Conservation (phyloP, 345 rosid genomes). For the Populus ilicifolia region DNA sequence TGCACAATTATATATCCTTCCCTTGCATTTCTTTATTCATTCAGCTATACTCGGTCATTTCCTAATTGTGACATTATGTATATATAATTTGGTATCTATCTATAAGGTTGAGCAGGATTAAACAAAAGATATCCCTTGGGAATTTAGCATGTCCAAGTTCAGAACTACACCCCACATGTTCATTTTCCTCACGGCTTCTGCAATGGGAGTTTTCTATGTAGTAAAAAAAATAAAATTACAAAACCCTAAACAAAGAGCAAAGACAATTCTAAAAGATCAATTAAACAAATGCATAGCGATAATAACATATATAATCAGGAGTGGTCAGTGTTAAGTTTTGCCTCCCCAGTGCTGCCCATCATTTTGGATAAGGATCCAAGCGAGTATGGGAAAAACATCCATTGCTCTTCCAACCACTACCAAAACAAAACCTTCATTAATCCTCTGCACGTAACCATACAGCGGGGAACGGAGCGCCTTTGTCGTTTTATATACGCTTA, state of each 20-base stretch:
- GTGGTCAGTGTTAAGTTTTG: not conserved
- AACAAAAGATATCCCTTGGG: conserved; percentile 20
- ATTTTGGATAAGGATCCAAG: conserved; percentile 34
- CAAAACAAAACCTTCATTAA: conserved; percentile 39
- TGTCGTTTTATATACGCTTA: conserved; percentile 10
- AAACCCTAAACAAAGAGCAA: not conserved
- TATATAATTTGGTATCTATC: conserved; percentile 10
- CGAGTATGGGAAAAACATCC: conserved; percentile 36
- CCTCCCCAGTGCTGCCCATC: conserved; percentile 1
- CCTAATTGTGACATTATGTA: not conserved
- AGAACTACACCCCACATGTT: conserved; percentile 24
- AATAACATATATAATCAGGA: not conserved
- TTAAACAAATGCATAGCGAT: not conserved
- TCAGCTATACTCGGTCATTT: not conserved
- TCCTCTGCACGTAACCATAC: not conserved
- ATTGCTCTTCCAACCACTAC: conserved; percentile 60
- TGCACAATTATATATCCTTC: conserved; percentile 38
- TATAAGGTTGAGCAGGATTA: conserved; percentile 1
- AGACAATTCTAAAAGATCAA: not conserved
- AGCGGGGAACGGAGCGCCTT: conserved; percentile 27
- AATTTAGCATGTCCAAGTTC: conserved; percentile 47
- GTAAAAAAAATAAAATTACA: not conserved
- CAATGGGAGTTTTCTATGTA: not conserved
- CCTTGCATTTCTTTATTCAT: conserved; percentile 22
- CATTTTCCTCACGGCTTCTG: not conserved